These are phyloP conservation scores for Wallacemonas collosoma DNA, from an alignment of 208 protist genomes.

Conservation along the genomic window DNA sequence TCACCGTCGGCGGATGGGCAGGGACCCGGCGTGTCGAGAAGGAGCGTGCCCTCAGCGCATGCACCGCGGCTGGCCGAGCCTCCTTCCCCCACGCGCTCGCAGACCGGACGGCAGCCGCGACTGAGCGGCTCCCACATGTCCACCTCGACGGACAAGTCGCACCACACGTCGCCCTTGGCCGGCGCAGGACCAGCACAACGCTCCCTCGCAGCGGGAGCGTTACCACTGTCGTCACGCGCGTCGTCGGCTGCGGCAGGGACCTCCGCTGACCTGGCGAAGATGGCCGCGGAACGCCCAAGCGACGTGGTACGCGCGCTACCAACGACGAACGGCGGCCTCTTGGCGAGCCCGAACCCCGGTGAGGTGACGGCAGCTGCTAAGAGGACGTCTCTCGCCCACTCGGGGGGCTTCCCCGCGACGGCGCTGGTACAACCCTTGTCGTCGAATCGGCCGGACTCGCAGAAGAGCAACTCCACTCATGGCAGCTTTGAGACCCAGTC, in stretches of 20 bases:
- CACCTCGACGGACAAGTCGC: neutral
- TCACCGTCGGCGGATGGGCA: neutral
- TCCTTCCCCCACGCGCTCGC: conserved; percentile 9
- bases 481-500: neutral
- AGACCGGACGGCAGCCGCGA: neutral
- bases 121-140: neutral
- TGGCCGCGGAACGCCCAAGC: no score
- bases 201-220: neutral
- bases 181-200: neutral
- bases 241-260: neutral
- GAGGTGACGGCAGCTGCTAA: no score
- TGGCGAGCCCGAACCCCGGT: no score
- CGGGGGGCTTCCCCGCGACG: no score
- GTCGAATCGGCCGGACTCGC: neutral
- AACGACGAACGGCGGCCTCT: no score
- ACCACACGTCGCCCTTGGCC: no score
- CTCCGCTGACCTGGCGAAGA: no score
- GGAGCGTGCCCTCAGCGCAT: neutral
- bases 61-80: conserved; percentile 6
- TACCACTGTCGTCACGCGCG: neutral
- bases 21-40: neutral
- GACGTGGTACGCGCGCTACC: no score
- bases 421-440: no score
- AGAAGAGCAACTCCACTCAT: neutral
- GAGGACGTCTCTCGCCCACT: no score